Evolutionary conservation across 345 rosid genomes (phyloP).

Genomic region (Salix koriyanagi): DNA sequence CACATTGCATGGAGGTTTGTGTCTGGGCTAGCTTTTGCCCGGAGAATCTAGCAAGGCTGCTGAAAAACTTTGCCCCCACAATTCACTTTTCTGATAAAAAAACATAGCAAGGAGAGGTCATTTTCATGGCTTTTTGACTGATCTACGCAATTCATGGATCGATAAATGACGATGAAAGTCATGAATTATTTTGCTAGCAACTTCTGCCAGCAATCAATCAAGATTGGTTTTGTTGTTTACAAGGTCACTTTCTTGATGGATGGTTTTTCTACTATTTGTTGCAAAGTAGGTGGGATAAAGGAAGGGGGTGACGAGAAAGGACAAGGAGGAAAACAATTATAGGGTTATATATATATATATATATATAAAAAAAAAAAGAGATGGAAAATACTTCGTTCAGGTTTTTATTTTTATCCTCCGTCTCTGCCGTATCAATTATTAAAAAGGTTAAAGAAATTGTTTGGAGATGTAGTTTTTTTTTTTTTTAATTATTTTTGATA

Average conservation of each 20-base stretch:
- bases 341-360: too few species aligned
- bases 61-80: neutral
- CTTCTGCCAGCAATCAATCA: neutral
- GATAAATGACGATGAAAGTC: neutral
- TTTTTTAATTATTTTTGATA: too few species aligned
- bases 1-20: constrained; percentile 23
- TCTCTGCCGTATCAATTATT: neutral
- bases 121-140: neutral
- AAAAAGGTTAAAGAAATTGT: too few species aligned
- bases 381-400: too few species aligned
- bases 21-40: constrained; percentile 19
- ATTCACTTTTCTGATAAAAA: neutral
- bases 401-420: too few species aligned
- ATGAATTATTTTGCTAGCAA: neutral
- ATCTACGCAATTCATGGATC: neutral
- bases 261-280: neutral
- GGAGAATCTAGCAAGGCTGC: constrained; percentile 13
- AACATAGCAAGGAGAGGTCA: neutral
- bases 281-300: neutral
- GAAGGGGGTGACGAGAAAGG: neutral
- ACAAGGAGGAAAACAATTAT: neutral
- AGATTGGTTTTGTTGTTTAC: neutral
- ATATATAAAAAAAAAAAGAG: too few species aligned
- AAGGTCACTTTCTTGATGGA: neutral
- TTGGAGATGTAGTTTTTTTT: too few species aligned